Evolutionary conservation across 768 basidiomycete species (phyloP).

Genomic region (Mycena venus): DNA sequence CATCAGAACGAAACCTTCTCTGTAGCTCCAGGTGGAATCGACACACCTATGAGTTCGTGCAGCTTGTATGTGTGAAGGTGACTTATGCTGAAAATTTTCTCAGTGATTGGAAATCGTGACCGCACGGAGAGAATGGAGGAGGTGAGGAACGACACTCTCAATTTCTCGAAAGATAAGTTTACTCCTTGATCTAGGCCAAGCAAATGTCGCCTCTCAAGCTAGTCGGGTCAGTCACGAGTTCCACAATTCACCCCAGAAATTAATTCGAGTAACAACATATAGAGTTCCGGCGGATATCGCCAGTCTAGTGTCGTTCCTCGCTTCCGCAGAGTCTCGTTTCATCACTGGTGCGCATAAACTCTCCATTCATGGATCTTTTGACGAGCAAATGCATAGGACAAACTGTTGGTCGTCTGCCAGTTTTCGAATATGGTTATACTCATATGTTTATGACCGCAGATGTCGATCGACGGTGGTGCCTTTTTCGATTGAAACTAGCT

Average conservation of each 20-base stretch:
- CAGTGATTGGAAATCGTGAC: background rate
- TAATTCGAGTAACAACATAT: background rate
- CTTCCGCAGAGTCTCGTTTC: constrained; percentile 42
- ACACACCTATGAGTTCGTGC: constrained; percentile 21
- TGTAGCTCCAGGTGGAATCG: constrained; percentile 38
- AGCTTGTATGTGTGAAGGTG: background rate
- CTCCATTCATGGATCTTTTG: background rate
- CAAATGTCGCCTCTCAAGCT: constrained; percentile 6
- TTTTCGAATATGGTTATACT: background rate
- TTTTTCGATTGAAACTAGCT: constrained; percentile 25
- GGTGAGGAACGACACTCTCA: background rate
- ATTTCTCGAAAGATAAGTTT: background rate
- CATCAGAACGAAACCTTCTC: too few species aligned
- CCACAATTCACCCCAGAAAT: background rate
- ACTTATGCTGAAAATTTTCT: background rate
- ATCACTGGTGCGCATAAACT: constrained; percentile 39
- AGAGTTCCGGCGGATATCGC: constrained; percentile 41
- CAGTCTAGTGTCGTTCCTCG: constrained; percentile 45
- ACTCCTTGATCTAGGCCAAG: background rate
- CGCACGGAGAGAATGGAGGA: background rate
- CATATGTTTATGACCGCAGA: background rate
- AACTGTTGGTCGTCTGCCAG: constrained; percentile 1
- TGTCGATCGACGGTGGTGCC: constrained; percentile 17
- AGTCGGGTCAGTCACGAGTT: background rate
- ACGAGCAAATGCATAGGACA: background rate